These are phyloP conservation scores for Aureobasidium subglaciale DNA, from an alignment of 2,329 filamentous ascomycete genomes.

Conservation along the genomic window DNA sequence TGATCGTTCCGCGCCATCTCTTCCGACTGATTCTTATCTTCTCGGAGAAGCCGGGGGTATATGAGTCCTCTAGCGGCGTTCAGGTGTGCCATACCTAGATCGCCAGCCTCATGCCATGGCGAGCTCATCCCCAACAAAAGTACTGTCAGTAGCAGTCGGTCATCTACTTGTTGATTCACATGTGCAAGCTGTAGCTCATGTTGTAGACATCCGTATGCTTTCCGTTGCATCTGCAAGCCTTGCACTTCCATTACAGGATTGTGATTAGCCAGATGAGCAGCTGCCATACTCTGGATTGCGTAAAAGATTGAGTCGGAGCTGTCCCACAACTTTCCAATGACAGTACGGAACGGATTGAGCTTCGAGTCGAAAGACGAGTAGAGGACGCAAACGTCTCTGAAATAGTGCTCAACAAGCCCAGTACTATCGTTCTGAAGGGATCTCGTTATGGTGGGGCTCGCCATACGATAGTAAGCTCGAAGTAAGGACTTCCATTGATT, in stretches of 20 bases:
- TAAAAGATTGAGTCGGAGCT: conserved; percentile 53
- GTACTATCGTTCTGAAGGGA: conserved; percentile 44
- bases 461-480: conserved; percentile 20
- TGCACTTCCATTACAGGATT: conserved; percentile 21
- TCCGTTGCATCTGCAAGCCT: conserved; percentile 20
- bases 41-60: conserved; percentile 36
- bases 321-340: conserved; percentile 51
- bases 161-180: conserved; percentile 18
- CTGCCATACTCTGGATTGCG: conserved; percentile 55
- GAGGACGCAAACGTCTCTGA: conserved; percentile 53
- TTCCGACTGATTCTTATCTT: conserved; percentile 26
- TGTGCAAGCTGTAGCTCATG: conserved; percentile 31
- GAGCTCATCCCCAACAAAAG: conserved; percentile 54
- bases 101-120: conserved; percentile 52
- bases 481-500: conserved; percentile 18
- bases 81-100: conserved; percentile 49
- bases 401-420: conserved; percentile 56
- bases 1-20: conserved; percentile 31
- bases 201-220: conserved; percentile 41
- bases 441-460: conserved; percentile 28
- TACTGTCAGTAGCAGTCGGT: conserved; percentile 42
- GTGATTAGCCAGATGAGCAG: conserved; percentile 22
- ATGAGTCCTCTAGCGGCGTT: conserved; percentile 39
- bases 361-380: conserved; percentile 60
- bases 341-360: conserved; percentile 54